A percentile compares a stretch with the other conserved stretches of the same genome.
Evolutionary conservation across 257 asterid species (phyloP).

Genomic region (Paulownia fortunei): DNA sequence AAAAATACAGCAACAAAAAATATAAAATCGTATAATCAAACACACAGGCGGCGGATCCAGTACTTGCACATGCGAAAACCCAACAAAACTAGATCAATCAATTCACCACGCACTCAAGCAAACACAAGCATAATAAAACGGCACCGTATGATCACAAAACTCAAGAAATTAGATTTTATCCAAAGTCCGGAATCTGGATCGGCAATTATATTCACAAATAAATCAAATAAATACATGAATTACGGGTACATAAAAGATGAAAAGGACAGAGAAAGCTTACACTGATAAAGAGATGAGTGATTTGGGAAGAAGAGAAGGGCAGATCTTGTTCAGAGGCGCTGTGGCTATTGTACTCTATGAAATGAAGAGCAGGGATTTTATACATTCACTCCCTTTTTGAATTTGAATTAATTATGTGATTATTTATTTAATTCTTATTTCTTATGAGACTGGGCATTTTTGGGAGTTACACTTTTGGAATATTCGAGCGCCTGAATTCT

Average conservation of each 20-base stretch:
- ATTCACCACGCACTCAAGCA: background rate
- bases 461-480: too few relatives aligned
- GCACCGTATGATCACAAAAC: background rate
- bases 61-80: background rate
- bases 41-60: background rate
- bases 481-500: too few relatives aligned
- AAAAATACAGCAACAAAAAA: too few relatives aligned
- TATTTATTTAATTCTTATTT: background rate
- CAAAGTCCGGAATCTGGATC: slow-evolving; percentile 17
- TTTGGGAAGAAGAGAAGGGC: background rate
- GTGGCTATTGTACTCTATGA: background rate
- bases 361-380: background rate
- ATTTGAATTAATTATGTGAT: background rate
- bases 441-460: too few relatives aligned
- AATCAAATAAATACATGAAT: background rate
- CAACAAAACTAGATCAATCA: background rate
- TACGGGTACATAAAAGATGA: background rate
- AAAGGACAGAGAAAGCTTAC: background rate
- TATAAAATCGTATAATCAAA: background rate
- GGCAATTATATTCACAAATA: background rate
- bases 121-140: background rate
- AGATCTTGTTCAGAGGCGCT: slow-evolving; percentile 25
- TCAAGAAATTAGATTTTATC: background rate
- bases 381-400: background rate
- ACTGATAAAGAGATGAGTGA: background rate